These are phyloP conservation scores for Torulaspora globosa DNA, from an alignment of 1,139 yeast genomes.

Conservation along the genomic window DNA sequence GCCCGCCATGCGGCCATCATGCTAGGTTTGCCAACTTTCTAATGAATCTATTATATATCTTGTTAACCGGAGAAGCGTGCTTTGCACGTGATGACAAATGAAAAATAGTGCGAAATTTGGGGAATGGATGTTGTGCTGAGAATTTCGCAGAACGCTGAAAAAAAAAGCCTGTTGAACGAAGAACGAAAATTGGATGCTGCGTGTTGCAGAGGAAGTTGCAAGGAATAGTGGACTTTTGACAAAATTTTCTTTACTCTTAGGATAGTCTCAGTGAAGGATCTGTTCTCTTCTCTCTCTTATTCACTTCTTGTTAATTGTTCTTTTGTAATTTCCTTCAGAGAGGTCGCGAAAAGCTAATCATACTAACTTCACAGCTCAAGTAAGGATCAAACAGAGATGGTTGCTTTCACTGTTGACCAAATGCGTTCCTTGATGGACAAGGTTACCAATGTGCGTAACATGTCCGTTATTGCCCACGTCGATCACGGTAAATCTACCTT, in stretches of 20 bases:
- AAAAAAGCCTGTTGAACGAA: constrained; percentile 7
- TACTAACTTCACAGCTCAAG: constrained; percentile 13
- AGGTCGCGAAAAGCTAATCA: constrained; percentile 17
- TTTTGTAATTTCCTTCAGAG: constrained; percentile 1
- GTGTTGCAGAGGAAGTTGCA: constrained; percentile 4
- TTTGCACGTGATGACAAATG: not conserved
- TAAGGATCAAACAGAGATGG: constrained; percentile 32
- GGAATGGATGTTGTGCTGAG: constrained; percentile 12
- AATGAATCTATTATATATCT: constrained; percentile 10
- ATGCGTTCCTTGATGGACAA: constrained; percentile 99
- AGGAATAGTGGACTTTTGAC: not conserved
- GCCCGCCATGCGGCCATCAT: constrained; percentile 80
- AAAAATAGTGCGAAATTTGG: not conserved
- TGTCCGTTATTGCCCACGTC: constrained; percentile 99
- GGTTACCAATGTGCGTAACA: constrained; percentile 99
- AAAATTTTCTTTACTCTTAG: constrained; percentile 5
- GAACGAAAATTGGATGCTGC: constrained; percentile 12
- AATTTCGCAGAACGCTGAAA: constrained; percentile 18
- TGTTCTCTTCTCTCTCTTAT: constrained; percentile 3
- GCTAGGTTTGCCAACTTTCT: constrained; percentile 73
- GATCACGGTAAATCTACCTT: constrained; percentile 99
- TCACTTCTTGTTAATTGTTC: not conserved
- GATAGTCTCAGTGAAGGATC: constrained; percentile 1
- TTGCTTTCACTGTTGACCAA: constrained; percentile 57
- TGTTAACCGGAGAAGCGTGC: too few species aligned